Evolutionary conservation across 2,329 filamentous ascomycete genomes (phyloP).

Genomic region (Alternaria brassicae): DNA sequence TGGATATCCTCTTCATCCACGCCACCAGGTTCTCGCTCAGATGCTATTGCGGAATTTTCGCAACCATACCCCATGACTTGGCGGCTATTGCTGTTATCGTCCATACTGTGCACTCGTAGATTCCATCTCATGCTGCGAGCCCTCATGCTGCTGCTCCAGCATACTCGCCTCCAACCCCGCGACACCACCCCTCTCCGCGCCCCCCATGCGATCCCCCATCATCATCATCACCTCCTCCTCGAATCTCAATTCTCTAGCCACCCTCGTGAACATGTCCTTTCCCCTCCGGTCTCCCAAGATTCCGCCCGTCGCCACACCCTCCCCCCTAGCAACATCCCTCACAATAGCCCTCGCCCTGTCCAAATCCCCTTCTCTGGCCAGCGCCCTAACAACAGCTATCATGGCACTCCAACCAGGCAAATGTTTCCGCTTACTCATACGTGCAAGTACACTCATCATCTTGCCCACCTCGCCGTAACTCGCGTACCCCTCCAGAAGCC

Average conservation of each 20-base stretch:
- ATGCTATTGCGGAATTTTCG: not conserved
- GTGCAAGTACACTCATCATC: conserved; percentile 53
- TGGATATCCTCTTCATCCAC: conserved; percentile 20
- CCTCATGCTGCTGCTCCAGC: not conserved
- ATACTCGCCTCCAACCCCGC: not conserved
- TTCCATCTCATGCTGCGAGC: not conserved
- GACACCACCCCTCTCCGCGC: not conserved
- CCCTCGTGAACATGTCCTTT: conserved; percentile 26
- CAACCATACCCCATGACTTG: not conserved
- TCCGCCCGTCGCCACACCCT: conserved; percentile 39
- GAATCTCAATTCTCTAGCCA: conserved; percentile 20
- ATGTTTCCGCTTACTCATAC: conserved; percentile 51
- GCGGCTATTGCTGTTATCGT: not conserved
- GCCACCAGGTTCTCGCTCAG: not conserved
- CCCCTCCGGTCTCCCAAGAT: conserved; percentile 22
- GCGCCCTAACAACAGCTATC: conserved; percentile 46
- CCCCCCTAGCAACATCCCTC: conserved; percentile 44
- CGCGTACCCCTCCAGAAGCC: conserved; percentile 72
- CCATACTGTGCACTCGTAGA: not conserved
- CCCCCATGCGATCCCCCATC: conserved; percentile 15
- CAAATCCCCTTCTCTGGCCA: conserved; percentile 48
- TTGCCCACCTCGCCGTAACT: conserved; percentile 57
- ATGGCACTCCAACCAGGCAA: conserved; percentile 54
- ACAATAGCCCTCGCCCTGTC: conserved; percentile 47
- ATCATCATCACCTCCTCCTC: conserved; percentile 19